A percentile compares a stretch with the other conserved stretches of the same genome.
phyloP scores from a whole-genome alignment of 192 early-diverging fungal genomes.

The Coemansia sp. region DNA sequence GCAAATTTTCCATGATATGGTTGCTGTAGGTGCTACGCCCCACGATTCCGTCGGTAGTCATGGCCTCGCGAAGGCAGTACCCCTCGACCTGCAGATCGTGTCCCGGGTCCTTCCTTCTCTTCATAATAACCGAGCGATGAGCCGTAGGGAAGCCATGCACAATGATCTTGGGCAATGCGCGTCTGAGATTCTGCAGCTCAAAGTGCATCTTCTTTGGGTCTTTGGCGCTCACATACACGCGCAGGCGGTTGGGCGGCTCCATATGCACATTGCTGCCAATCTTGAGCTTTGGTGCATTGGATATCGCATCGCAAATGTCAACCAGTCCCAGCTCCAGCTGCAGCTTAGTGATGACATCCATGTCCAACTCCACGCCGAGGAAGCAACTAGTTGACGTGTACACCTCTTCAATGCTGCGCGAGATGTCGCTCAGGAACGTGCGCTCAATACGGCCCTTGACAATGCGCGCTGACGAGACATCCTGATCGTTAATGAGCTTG shows the following conservation, averaged over 20 bases:
- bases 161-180: constrained; percentile 83
- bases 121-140: constrained; percentile 79
- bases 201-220: constrained; percentile 67
- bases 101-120: constrained; percentile 39
- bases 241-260: constrained; percentile 65
- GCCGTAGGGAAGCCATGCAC: constrained; percentile 88
- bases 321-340: constrained; percentile 88
- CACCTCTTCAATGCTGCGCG: constrained; percentile 94
- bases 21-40: constrained; percentile 82
- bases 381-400: constrained; percentile 75
- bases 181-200: constrained; percentile 80
- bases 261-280: constrained; percentile 74
- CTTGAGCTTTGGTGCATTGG: constrained; percentile 85
- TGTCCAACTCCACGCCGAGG: constrained; percentile 81
- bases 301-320: constrained; percentile 80
- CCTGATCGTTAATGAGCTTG: constrained; percentile 67
- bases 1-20: constrained; percentile 90
- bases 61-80: constrained; percentile 89
- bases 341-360: constrained; percentile 80
- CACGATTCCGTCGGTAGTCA: constrained; percentile 93
- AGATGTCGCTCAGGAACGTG: constrained; percentile 88
- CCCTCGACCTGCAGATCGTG: constrained; percentile 73
- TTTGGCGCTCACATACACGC: constrained; percentile 68
- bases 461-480: constrained; percentile 85
- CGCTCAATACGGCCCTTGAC: constrained; percentile 96